Percentiles rank a stretch among this genome's conserved stretches.
phyloP scores from a whole-genome alignment of 108 stramenopile species.

The Aurantiochytrium sp. region DNA sequence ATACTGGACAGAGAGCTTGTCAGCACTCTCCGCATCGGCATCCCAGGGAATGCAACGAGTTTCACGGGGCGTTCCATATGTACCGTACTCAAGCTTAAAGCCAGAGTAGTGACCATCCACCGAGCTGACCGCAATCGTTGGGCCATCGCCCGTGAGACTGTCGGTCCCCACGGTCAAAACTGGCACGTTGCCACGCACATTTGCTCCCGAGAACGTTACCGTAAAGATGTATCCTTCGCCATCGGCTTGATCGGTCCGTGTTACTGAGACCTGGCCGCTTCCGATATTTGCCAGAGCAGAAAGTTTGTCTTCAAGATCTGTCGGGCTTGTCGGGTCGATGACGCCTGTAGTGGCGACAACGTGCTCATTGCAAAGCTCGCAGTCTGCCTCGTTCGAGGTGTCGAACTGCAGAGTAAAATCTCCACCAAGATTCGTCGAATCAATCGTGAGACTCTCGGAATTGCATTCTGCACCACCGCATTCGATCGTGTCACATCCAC shows the following conservation, averaged over 20 bases:
- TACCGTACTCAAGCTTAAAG: not conserved
- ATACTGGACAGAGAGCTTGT: not conserved
- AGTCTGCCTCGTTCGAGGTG: conserved; percentile 19
- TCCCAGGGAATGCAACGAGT: not conserved
- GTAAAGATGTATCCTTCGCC: conserved; percentile 30
- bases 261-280: conserved; percentile 23
- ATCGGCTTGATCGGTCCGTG: not conserved
- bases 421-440: conserved; percentile 46
- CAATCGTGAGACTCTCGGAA: conserved; percentile 22
- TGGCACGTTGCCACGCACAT: conserved; percentile 63
- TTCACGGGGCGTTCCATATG: not conserved
- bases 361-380: not conserved
- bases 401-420: conserved; percentile 59
- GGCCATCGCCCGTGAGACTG: not conserved
- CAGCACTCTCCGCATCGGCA: not conserved
- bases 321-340: not conserved
- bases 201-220: conserved; percentile 57
- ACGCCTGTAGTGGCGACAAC: not conserved
- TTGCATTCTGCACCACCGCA: not conserved
- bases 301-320: not conserved
- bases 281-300: conserved; percentile 23
- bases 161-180: not conserved
- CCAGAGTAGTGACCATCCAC: not conserved
- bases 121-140: not conserved
- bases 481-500: not conserved